phyloP scores from a whole-genome alignment of 805 yeast species.

The Candida michaelii region DNA sequence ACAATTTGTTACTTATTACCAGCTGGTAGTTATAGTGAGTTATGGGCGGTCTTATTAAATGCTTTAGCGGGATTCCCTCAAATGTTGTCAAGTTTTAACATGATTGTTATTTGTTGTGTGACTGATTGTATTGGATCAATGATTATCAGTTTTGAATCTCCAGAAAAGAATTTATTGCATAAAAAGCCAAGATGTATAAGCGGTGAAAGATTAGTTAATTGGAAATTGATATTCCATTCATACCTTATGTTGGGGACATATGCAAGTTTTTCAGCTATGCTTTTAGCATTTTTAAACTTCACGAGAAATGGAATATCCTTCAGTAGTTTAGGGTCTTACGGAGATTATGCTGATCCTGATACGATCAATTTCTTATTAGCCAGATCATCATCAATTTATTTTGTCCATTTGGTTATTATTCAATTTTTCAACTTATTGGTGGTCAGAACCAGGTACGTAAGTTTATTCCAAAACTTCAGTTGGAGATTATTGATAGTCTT shows the following conservation, averaged over 20 bases:
- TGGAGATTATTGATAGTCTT: conserved; percentile 33
- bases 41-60: conserved; percentile 50
- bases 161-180: conserved; percentile 41
- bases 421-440: conserved; percentile 47
- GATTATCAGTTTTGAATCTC: conserved; percentile 43
- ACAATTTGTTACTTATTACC: conserved; percentile 49
- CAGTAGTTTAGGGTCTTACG: conserved; percentile 34
- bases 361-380: conserved; percentile 16
- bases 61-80: conserved; percentile 52
- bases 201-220: conserved; percentile 42
- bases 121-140: conserved; percentile 50
- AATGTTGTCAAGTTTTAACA: conserved; percentile 46
- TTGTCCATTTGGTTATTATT: conserved; percentile 46
- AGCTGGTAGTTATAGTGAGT: conserved; percentile 52
- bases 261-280: conserved; percentile 40
- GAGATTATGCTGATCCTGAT: conserved; percentile 21
- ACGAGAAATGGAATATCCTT: conserved; percentile 36
- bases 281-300: conserved; percentile 39
- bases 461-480: conserved; percentile 43
- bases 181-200: conserved; percentile 44
- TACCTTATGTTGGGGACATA: conserved; percentile 44
- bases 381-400: conserved; percentile 43
- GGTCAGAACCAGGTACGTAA: conserved; percentile 42
- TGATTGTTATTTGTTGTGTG: conserved; percentile 51
- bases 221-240: conserved; percentile 40